Percentiles rank a stretch among this genome's conserved stretches.
phyloP scores from a whole-genome alignment of 164 flowering plant genomes.

The Pachysandra terminalis region DNA sequence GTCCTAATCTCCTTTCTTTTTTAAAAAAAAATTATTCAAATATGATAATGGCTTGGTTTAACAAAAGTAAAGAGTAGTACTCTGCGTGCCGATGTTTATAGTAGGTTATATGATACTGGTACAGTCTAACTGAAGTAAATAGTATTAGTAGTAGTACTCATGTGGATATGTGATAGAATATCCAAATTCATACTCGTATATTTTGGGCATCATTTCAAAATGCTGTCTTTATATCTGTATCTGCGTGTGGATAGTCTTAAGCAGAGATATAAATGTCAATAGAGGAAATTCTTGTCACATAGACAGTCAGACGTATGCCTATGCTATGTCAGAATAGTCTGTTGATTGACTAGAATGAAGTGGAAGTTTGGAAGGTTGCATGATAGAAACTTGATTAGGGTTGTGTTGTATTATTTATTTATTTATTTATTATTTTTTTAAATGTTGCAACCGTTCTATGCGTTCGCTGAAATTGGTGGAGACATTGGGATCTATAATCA shows the following conservation, averaged over 20 bases:
- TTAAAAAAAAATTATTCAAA: too few species aligned
- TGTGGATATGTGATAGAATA: too few species aligned
- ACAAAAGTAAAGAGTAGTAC: too few species aligned
- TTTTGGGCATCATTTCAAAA: not conserved
- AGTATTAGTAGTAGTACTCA: too few species aligned
- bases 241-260: not conserved
- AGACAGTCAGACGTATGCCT: not conserved
- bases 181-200: not conserved
- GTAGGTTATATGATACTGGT: too few species aligned
- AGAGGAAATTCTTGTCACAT: too few species aligned
- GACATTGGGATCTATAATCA: not conserved
- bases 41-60: not conserved
- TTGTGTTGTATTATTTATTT: not conserved
- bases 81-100: not conserved
- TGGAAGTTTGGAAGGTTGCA: not conserved
- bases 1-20: not conserved
- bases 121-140: too few species aligned
- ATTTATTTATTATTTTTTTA: too few species aligned
- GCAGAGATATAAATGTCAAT: not conserved
- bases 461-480: not conserved
- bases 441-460: not conserved
- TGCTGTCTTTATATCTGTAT: not conserved
- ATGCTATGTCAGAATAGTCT: not conserved
- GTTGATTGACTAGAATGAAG: not conserved
- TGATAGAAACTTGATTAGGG: not conserved